Base-by-base conservation (phyloP, 164 flowering plant genomes). In the Euptelea pleiosperma region DNA sequence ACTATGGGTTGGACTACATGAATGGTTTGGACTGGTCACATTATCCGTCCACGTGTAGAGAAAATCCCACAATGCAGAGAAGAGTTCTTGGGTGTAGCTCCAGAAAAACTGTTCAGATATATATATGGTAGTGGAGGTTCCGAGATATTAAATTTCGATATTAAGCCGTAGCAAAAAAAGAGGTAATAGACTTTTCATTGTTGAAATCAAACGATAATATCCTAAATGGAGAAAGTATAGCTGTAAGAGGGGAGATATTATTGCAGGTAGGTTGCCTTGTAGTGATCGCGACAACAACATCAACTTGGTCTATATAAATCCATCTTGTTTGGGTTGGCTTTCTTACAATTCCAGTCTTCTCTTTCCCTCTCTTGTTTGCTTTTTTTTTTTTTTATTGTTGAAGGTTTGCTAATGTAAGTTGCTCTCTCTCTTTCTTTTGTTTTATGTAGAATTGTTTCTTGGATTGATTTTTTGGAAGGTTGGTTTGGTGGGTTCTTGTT, bases 341-440 rank as follows among this genome's bases (percentile, higher is more conserved):
- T 9, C 15, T 39, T n/a, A n/a, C n/a, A n/a, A n/a, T n/a, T n/a
- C n/a, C n/a, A n/a, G n/a, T n/a, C n/a, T n/a, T n/a, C n/a, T n/a
- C n/a, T n/a, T n/a, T n/a, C n/a, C n/a, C n/a, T n/a, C n/a, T n/a
- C n/a, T n/a, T n/a, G n/a, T n/a, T 4, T 39, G 4, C 42, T 39
- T 18, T 39, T 39, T 26, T 47, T 25, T 26, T 4, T 47, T 16
- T 47, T 47, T 24, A 10, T 29, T 28, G 30, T 29, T 25, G 4
- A 49, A 49, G 52, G 12, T 11, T 21, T 28, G 21, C 34, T 49
- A 28, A n/a, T 28, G 52, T 49, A 49, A 49, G 52, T 28, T 49
- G 12, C 34, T n/a, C 52, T 11, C 4, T 15, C 30, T 6, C 19
- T 39, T 2, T 47, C 15, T 24, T 22, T 25, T 47, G 28, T 47